Conservation (phyloP, 2,329 filamentous ascomycete genomes). For the Neonectria punicea region DNA sequence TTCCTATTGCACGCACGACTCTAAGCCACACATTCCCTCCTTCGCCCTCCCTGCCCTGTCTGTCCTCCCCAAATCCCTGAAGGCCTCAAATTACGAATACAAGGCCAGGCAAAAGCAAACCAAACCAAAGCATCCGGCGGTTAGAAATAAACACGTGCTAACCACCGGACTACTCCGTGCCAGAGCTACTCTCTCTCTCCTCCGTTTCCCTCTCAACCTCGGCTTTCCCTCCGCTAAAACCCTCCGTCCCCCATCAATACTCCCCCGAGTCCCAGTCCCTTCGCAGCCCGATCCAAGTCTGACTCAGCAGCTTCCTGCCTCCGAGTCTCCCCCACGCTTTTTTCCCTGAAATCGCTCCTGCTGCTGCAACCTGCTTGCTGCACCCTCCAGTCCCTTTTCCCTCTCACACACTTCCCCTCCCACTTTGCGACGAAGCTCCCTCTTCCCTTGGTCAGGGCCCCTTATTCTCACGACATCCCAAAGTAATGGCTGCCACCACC, state of each 20-base stretch:
- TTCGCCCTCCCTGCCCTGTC: background rate
- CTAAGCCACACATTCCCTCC: constrained; percentile 10
- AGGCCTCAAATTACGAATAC: constrained; percentile 12
- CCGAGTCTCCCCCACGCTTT: constrained; percentile 33
- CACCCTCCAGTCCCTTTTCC: constrained; percentile 28
- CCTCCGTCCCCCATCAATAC: background rate
- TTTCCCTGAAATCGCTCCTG: constrained; percentile 22
- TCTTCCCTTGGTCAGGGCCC: constrained; percentile 99
- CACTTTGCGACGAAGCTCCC: constrained; percentile 81
- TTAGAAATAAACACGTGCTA: constrained; percentile 2
- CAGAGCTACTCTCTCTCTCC: constrained; percentile 10
- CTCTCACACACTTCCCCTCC: constrained; percentile 26
- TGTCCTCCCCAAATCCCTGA: background rate
- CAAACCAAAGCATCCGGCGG: constrained; percentile 3
- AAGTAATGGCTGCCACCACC: constrained; percentile 71
- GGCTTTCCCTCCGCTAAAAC: constrained; percentile 22
- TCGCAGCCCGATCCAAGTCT: constrained; percentile 6
- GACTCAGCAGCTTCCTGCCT: constrained; percentile 19
- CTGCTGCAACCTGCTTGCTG: constrained; percentile 15
- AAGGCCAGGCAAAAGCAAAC: constrained; percentile 1
- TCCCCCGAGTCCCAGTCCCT: background rate
- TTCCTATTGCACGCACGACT: background rate
- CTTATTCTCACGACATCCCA: constrained; percentile 59
- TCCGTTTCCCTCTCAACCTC: constrained; percentile 7
- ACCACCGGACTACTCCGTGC: constrained; percentile 5